phyloP scores from a whole-genome alignment of 805 yeast species.

The Ogataea pilisensis region DNA sequence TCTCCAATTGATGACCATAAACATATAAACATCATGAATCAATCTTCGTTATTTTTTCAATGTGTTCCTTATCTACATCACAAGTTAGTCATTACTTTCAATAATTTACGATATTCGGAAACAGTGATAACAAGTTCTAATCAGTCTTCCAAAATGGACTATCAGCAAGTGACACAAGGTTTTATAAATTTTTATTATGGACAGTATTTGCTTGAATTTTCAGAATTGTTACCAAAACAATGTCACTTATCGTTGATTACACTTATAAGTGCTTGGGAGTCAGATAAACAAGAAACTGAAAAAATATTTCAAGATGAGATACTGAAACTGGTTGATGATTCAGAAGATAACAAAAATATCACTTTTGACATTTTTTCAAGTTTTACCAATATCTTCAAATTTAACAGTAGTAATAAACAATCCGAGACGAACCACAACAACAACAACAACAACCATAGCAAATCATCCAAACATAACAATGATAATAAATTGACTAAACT shows the following conservation, averaged over 20 bases:
- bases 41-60: slow-evolving; percentile 32
- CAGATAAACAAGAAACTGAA: slow-evolving; percentile 33
- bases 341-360: slow-evolving; percentile 28
- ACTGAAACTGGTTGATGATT: slow-evolving; percentile 28
- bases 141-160: slow-evolving; percentile 23
- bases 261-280: slow-evolving; percentile 39
- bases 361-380: slow-evolving; percentile 52
- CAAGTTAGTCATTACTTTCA: slow-evolving; percentile 21
- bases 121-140: slow-evolving; percentile 9
- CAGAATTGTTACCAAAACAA: slow-evolving; percentile 31
- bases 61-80: slow-evolving; percentile 32
- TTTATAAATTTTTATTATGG: slow-evolving; percentile 34
- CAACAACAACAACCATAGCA: too few relatives aligned
- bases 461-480: slow-evolving; percentile 24
- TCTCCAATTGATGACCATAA: slow-evolving; percentile 2
- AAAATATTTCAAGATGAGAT: slow-evolving; percentile 37
- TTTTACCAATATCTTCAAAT: slow-evolving; percentile 59
- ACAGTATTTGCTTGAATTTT: slow-evolving; percentile 31
- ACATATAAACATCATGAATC: slow-evolving; percentile 30
- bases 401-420: slow-evolving; percentile 17
- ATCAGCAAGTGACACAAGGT: slow-evolving; percentile 25
- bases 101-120: slow-evolving; percentile 25
- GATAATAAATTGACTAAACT: slow-evolving; percentile 47
- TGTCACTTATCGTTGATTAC: slow-evolving; percentile 26
- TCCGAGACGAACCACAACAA: too few relatives aligned